These are phyloP conservation scores for Infundibulicybe gibba DNA, from an alignment of 768 basidiomycete genomes.

Conservation along the genomic window DNA sequence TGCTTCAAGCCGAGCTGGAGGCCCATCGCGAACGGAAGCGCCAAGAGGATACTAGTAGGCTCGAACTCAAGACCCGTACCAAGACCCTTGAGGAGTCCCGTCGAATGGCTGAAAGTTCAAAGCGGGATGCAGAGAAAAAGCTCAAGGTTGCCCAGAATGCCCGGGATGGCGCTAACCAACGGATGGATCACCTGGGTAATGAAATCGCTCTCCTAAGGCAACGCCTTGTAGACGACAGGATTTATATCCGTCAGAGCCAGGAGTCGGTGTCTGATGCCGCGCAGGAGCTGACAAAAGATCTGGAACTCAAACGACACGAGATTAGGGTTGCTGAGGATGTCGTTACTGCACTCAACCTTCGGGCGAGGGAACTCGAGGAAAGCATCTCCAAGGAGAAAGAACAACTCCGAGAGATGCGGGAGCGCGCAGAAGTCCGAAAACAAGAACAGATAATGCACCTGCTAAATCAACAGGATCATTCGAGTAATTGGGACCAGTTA, in stretches of 20 bases:
- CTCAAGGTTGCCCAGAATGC: conserved; percentile 64
- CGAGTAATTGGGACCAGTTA: conserved; percentile 13
- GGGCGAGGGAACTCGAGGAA: conserved; percentile 74
- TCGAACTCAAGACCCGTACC: conserved; percentile 79
- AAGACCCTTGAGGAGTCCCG: conserved; percentile 86
- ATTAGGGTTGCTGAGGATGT: conserved; percentile 66
- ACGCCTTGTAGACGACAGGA: conserved; percentile 52
- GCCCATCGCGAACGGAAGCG: conserved; percentile 71
- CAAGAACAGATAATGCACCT: conserved; percentile 35
- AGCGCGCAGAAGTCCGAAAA: conserved; percentile 49
- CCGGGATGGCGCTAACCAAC: conserved; percentile 58
- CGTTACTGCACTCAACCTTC: conserved; percentile 54
- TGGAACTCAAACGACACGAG: conserved; percentile 59
- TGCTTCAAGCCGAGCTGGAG: conserved; percentile 72
- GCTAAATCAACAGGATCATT: conserved; percentile 13
- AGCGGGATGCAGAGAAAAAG: conserved; percentile 86
- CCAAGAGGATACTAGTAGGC: conserved; percentile 75
- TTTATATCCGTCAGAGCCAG: conserved; percentile 42
- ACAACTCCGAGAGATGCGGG: conserved; percentile 52
- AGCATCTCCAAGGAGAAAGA: conserved; percentile 61
- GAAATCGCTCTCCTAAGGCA: conserved; percentile 57
- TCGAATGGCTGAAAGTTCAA: conserved; percentile 74
- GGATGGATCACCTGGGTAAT: conserved; percentile 55
- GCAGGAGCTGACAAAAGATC: conserved; percentile 45
- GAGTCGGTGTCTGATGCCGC: conserved; percentile 46